Evolutionary conservation across 2,329 filamentous ascomycete genomes (phyloP).

Genomic region (Trichoderma cornu-damae): DNA sequence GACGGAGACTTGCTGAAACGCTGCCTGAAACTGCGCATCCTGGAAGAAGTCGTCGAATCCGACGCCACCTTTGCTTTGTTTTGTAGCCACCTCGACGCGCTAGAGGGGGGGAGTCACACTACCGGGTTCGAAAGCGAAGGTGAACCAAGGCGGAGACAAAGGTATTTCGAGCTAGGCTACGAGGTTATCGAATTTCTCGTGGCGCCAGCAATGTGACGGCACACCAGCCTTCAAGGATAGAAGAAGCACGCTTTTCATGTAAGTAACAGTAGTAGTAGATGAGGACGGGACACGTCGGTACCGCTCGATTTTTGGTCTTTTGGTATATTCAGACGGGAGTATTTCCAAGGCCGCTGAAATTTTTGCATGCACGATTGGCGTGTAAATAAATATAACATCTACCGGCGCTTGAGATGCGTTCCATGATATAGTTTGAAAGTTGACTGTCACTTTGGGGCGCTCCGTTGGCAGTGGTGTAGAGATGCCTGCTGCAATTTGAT

Average conservation of each 20-base stretch:
- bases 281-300: neutral
- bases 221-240: neutral
- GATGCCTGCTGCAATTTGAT: too few species aligned
- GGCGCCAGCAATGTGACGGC: constrained; percentile 42
- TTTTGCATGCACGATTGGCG: too few species aligned
- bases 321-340: neutral
- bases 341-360: neutral
- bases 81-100: constrained; percentile 42
- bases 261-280: too few species aligned
- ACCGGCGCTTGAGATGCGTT: neutral
- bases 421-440: neutral
- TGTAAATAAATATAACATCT: too few species aligned
- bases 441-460: too few species aligned
- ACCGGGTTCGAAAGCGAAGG: constrained; percentile 26
- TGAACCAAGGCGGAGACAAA: constrained; percentile 22
- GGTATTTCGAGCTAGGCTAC: constrained; percentile 49
- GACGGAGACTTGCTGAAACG: constrained; percentile 60
- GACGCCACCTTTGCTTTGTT: constrained; percentile 38
- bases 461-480: too few species aligned
- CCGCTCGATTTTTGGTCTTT: neutral
- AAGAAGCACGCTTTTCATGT: neutral
- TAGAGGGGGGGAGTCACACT: constrained; percentile 45
- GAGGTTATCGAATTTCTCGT: constrained; percentile 51
- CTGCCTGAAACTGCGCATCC: constrained; percentile 43
- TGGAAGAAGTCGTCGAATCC: constrained; percentile 40